phyloP scores from a whole-genome alignment of 2,329 filamentous ascomycete genomes.

The Ilyonectria sp. region DNA sequence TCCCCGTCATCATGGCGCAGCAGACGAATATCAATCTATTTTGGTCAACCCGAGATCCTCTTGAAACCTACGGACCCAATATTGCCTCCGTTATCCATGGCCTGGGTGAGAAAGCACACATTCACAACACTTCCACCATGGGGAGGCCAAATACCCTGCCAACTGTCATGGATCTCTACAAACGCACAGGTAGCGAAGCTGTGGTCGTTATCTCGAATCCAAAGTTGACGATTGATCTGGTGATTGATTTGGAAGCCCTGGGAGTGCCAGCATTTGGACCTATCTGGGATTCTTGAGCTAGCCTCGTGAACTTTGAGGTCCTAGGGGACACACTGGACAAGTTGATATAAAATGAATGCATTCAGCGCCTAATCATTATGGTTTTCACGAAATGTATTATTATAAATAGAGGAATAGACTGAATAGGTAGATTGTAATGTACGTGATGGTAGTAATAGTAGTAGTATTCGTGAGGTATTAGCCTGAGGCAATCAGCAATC shows the following conservation, averaged over 20 bases:
- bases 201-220: slow-evolving; percentile 80
- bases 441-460: background rate
- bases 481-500: background rate
- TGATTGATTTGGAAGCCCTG: slow-evolving; percentile 74
- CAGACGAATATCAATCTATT: slow-evolving; percentile 67
- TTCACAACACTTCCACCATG: slow-evolving; percentile 72
- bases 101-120: slow-evolving; percentile 71
- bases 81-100: slow-evolving; percentile 66
- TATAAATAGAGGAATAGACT: background rate
- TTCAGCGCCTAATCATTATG: background rate
- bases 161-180: slow-evolving; percentile 62
- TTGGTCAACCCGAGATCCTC: slow-evolving; percentile 73
- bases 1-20: slow-evolving; percentile 65
- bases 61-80: slow-evolving; percentile 69
- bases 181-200: slow-evolving; percentile 72
- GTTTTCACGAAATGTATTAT: background rate
- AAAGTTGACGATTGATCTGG: slow-evolving; percentile 72
- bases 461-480: background rate
- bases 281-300: slow-evolving; percentile 70
- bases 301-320: background rate
- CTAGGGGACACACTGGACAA: background rate
- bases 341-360: background rate
- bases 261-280: slow-evolving; percentile 77
- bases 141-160: slow-evolving; percentile 67
- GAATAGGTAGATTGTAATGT: background rate